phyloP scores from a whole-genome alignment of 2,329 filamentous ascomycete species.

The Myotisia sp. region DNA sequence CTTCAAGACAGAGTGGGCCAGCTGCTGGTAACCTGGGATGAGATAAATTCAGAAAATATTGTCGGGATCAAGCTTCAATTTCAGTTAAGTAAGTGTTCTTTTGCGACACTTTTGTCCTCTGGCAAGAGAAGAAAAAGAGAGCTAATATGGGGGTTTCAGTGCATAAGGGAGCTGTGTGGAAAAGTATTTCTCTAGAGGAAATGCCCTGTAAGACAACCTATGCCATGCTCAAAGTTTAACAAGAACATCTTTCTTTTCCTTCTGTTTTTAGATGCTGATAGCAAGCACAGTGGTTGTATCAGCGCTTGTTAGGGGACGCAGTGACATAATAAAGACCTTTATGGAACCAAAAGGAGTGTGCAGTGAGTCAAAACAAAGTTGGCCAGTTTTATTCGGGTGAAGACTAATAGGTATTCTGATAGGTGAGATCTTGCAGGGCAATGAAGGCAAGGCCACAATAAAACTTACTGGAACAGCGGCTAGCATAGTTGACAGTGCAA shows the following conservation, averaged over 20 bases:
- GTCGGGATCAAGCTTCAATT: conserved; percentile 9
- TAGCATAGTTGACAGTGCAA: conserved; percentile 1
- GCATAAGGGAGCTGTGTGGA: conserved; percentile 11
- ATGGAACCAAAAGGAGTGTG: conserved; percentile 1
- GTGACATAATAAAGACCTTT: conserved; percentile 2
- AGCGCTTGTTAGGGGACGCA: conserved; percentile 1
- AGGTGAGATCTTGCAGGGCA: conserved; percentile 6
- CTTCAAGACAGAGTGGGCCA: conserved; percentile 7
- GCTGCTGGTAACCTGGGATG: conserved; percentile 10
- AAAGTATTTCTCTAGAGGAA: conserved; percentile 9
- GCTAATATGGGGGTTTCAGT: conserved; percentile 5
- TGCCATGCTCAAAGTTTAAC: background rate
- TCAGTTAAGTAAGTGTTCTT: conserved; percentile 8
- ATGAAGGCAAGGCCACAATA: conserved; percentile 3
- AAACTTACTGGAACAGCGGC: conserved; percentile 2
- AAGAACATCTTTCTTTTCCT: background rate
- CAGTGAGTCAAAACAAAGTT: background rate
- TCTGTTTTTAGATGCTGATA: background rate
- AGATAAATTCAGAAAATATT: conserved; percentile 4
- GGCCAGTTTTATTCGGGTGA: background rate
- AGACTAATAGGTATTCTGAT: conserved; percentile 1
- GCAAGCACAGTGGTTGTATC: conserved; percentile 1
- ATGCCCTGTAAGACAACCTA: conserved; percentile 7
- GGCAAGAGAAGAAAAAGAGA: background rate
- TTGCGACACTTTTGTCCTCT: background rate